Percentiles rank a stretch among this genome's conserved stretches.
phyloP scores from a whole-genome alignment of 2,329 filamentous ascomycete species.

The Cladosporium cucumerinum region DNA sequence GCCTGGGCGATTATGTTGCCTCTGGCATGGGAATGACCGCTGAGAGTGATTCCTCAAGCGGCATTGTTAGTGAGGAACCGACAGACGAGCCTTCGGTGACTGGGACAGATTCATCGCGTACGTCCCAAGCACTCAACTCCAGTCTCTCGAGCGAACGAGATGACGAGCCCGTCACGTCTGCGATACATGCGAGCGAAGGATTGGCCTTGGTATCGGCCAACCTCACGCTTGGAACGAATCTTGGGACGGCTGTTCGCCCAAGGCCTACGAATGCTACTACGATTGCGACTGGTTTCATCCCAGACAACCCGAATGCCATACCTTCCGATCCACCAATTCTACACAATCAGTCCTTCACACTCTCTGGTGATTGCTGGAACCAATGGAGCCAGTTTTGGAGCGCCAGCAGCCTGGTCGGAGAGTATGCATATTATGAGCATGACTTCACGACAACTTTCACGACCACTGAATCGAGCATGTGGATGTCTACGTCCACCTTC shows the following conservation, averaged over 20 bases:
- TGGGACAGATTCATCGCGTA: background rate
- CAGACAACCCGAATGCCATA: background rate
- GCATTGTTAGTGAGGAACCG: background rate
- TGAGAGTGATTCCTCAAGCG: background rate
- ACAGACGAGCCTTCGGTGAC: background rate
- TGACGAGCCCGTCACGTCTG: background rate
- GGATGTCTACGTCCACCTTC: background rate
- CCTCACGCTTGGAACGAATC: background rate
- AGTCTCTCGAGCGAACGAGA: background rate
- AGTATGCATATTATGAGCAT: background rate
- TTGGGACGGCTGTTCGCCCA: background rate
- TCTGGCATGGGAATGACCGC: background rate
- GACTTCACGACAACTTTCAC: background rate
- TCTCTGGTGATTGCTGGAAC: slow-evolving; percentile 10
- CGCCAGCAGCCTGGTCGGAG: background rate
- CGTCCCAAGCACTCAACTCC: background rate
- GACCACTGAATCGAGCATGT: background rate
- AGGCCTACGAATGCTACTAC: background rate
- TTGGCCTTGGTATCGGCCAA: background rate
- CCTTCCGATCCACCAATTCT: background rate
- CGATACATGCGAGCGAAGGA: background rate
- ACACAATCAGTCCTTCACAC: background rate
- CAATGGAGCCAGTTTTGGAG: slow-evolving; percentile 10
- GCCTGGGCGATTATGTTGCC: background rate
- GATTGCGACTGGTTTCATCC: background rate